These are phyloP conservation scores for Coemansia sp. DNA, from an alignment of 192 early-diverging fungal species.

Conservation along the genomic window DNA sequence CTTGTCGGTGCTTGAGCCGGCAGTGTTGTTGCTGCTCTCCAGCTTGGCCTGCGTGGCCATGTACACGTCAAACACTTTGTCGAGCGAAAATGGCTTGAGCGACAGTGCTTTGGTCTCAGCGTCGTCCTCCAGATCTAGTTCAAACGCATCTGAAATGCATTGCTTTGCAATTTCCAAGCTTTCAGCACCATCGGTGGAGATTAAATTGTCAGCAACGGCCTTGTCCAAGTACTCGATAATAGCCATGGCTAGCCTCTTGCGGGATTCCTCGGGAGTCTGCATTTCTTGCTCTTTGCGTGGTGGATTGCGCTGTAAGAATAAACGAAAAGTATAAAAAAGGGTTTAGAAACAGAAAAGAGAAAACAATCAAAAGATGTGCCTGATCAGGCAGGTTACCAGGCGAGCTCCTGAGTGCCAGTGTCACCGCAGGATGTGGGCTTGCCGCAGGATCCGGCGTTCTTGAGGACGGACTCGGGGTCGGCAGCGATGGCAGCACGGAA, in stretches of 20 bases:
- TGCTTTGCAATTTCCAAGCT: conserved; percentile 79
- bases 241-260: conserved; percentile 41
- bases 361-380: not conserved
- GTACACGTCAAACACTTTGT: conserved; percentile 88
- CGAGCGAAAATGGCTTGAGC: conserved; percentile 83
- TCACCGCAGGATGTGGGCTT: conserved; percentile 46
- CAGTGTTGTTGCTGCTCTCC: not conserved
- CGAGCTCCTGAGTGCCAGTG: conserved; percentile 40
- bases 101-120: conserved; percentile 63
- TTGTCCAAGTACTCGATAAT: conserved; percentile 53
- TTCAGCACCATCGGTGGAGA: conserved; percentile 45
- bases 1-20: not conserved
- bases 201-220: conserved; percentile 35
- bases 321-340: not conserved
- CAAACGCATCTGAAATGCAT: conserved; percentile 94
- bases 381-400: conserved; percentile 29
- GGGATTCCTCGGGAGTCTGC: conserved; percentile 17
- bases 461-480: conserved; percentile 54
- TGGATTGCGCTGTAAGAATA: conserved; percentile 3
- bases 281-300: conserved; percentile 1
- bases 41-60: conserved; percentile 77
- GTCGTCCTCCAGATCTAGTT: conserved; percentile 71
- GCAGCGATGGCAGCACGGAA: conserved; percentile 71
- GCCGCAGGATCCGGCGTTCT: conserved; percentile 47
- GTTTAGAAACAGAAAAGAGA: conserved; percentile 3